A percentile compares a stretch with the other conserved stretches of the same genome.
phyloP scores from a whole-genome alignment of 176 grass and related monocot genomes.

The Tillandsia fasciculata region DNA sequence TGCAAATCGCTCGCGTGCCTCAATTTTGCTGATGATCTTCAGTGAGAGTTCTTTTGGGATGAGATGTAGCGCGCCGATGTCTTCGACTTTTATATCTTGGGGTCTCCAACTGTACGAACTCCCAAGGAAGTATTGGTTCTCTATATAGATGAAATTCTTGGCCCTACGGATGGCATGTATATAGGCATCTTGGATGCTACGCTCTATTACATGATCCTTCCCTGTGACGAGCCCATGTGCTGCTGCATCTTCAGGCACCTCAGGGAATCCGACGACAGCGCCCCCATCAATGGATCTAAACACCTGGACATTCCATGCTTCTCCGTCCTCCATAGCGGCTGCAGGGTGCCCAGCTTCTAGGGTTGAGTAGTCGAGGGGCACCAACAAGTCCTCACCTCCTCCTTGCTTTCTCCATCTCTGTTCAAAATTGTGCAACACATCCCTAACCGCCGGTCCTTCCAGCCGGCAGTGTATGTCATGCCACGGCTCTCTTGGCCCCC shows the following conservation, averaged over 20 bases:
- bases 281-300: conserved; percentile 58
- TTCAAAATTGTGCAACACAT: conserved; percentile 61
- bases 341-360: background rate
- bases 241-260: conserved; percentile 19
- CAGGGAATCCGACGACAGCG: conserved; percentile 34
- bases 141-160: conserved; percentile 53
- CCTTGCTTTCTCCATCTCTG: conserved; percentile 56
- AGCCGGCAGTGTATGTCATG: conserved; percentile 68
- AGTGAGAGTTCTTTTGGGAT: conserved; percentile 55
- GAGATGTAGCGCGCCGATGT: conserved; percentile 48
- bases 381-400: conserved; percentile 9
- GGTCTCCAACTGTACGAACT: conserved; percentile 47
- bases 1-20: conserved; percentile 35
- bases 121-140: conserved; percentile 72
- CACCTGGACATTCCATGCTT: conserved; percentile 44
- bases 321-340: background rate
- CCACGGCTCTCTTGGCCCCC: conserved; percentile 65
- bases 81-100: conserved; percentile 28
- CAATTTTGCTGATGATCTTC: conserved; percentile 55
- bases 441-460: conserved; percentile 47
- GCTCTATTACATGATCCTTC: conserved; percentile 43
- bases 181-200: conserved; percentile 70
- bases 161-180: conserved; percentile 61
- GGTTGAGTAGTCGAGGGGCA: conserved; percentile 6
- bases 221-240: conserved; percentile 28